Evolutionary conservation across 179 eudicot genomes (phyloP), one percentile per base, ranked within the genome.

Genomic region (Gypsophila paniculata): DNA sequence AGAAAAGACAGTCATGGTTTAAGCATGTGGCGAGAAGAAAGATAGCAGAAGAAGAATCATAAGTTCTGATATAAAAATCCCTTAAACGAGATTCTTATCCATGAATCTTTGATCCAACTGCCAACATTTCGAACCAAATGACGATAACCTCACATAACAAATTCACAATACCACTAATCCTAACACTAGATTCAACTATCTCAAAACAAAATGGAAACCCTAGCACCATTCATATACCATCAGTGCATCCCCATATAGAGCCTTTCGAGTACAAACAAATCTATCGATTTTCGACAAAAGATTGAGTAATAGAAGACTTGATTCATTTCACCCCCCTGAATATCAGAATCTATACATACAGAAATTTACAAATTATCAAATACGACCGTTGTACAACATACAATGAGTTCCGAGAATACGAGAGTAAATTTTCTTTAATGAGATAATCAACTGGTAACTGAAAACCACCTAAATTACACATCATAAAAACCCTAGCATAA

Each of bases 151-250:
- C 42, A 29, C 38, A 61, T 2, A 58, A 48, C 22, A 49, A 48
- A 48, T 14, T 49, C 42, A 61, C 15, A 6, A 29, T 29, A 1
- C 23, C 39, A 32, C 8, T 17, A 8, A 17, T 7, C 58, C 36
- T 67, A 67, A 23, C 48, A 48, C n/a, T 49, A 48, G 48, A 48
- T 5, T 25, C 57, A 67, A 67, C 58, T 55, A 26, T 67, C 70
- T 67, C 39, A 48, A 25, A 67, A 66, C 70, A 48, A 25, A 48
- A 8, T 26, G 39, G 11, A 21, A 49, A 49, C 21, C 65, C 65
- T 13, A 48, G 39, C 57, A 49, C 22, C 42, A 46, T 19, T 25
- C 48, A 9, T 49, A 42, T 21, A 42, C 54, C 32, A 65, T 48
- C 46, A 38, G 2, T 10, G 29, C 14, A 44, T 65, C 39, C 51